Evolutionary conservation across 1,139 yeast genomes (phyloP), one percentile per base, ranked within the genome.

Genomic region (Eremothecium cymbalariae): DNA sequence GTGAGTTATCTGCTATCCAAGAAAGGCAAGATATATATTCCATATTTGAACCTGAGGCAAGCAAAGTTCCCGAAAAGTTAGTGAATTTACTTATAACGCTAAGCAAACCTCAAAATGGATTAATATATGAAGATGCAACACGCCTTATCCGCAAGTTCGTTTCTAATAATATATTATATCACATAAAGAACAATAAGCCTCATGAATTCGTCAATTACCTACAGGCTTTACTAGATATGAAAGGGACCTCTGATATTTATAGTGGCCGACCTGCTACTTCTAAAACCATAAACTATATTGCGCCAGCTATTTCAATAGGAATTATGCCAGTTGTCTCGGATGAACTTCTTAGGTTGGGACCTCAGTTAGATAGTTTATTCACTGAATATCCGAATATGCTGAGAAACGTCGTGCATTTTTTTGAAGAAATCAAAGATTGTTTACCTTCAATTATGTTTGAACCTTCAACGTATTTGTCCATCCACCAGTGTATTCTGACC

Each of bases 51-150:
- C 46, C 50, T 8, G 35, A 41, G 4, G 48, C 42, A 21, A 35
- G 47, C 23, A 27, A 41, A 1, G 39, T 51, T 4, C 30, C 46
- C 18, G 47, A 41, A 15, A 43, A 43, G 21, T 26, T 57, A 2
- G 42, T 52, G 16, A 56, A 56, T 21, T 32, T 59, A 33, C 36
- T 54, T 5, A 28, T 57, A 7, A 48, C 60, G 1, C 28, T 60
- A 30, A 48, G 41, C 1, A 55, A 57, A 25, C 51, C 62, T 1
- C 56, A 55, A 34, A 56, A 57, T 36, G 43, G 55, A 0, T 32
- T 44, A 0, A 44, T 53, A 2, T 59, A 58, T 32, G 43, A 43
- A 19, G 45, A 43, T 8, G 42, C 53, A 2, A 39, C 54, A 2
- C 45, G 44, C 8, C 38, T 36, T 9, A 36, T 56, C 14, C 40